A percentile compares a stretch with the other conserved stretches of the same genome.
Conservation (phyloP, 2,329 filamentous ascomycete species). For the Colletotrichum coccodes region DNA sequence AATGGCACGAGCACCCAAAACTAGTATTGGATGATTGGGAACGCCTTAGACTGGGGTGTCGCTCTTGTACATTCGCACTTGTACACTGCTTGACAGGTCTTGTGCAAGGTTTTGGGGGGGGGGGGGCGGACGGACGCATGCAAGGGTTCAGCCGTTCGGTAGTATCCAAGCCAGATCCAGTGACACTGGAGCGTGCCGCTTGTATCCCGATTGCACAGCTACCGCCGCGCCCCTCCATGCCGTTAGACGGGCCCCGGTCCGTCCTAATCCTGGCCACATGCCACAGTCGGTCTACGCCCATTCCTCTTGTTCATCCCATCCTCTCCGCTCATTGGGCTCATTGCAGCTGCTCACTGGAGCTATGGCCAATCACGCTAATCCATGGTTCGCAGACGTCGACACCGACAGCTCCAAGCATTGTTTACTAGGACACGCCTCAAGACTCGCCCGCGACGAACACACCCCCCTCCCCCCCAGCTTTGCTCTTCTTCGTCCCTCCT, state of each 20-base stretch:
- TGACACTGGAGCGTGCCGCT: conserved; percentile 30
- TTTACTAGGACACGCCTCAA: not conserved
- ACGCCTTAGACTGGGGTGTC: not conserved
- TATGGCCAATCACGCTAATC: conserved; percentile 35
- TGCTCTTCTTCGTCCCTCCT: not conserved
- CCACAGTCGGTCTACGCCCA: conserved; percentile 21
- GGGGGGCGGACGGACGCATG: conserved; percentile 29
- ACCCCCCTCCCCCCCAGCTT: not conserved
- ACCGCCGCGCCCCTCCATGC: conserved; percentile 31
- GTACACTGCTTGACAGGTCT: conserved; percentile 28
- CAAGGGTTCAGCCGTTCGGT: conserved; percentile 35
- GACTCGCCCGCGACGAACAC: not conserved
- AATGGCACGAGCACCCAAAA: not conserved
- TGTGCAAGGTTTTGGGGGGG: conserved; percentile 12
- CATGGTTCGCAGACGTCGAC: conserved; percentile 29
- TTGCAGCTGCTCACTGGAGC: conserved; percentile 27
- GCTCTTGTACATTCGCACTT: not conserved
- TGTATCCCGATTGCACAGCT: conserved; percentile 32
- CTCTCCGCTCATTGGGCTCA: conserved; percentile 29
- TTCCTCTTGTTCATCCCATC: conserved; percentile 28
- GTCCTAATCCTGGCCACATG: conserved; percentile 31
- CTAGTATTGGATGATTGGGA: not conserved
- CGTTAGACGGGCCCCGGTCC: conserved; percentile 29
- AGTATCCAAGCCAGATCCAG: conserved; percentile 32
- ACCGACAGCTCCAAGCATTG: not conserved